Base-by-base conservation (phyloP, 2,329 filamentous ascomycete species). In the Alternaria conjuncta region DNA sequence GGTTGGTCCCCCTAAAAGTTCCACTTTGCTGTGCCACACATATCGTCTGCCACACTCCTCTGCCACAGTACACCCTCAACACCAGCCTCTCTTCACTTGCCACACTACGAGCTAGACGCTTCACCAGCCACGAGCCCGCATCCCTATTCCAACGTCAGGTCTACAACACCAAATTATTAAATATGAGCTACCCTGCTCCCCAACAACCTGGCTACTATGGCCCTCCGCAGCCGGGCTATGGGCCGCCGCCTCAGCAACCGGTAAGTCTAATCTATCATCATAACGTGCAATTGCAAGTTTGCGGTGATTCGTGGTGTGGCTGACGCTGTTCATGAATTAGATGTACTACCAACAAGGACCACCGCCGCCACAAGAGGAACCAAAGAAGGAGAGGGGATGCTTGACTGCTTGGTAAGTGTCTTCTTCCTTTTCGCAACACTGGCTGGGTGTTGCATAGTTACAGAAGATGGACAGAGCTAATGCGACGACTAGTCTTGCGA, bases 321-420 rank as follows among this genome's bases (percentile, higher is more conserved):
- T 65, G 43, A 57, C 44, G 4, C 25, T 12, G 15, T 26, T 41
- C 6, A 9, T 25, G 13, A 12, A 7, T 3, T 51, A 79, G 76
- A 78, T 79, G 76, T 69, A 77, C 64, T 79, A 79, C 61, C 67
- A 71, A 15, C 74, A 72, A 32, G 72, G 62, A 3, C 74, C 74
- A 5, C 74, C 72, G 12, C 71, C 72, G 23, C 66, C 66, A n/a
- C 67, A 69, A 30, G 66, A 66, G 18, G 65, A 74, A 18, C 57
- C 70, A 21, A 74, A 78, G 69, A 78, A 79, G 55, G 75, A 78
- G 32, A 60, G 75, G 6, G 76, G 76, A 12, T 78, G 76, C 57
- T 58, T 79, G 64, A 65, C 68, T 28, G 72, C 73, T 53, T 79
- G 75, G 75, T 77, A 57, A 71, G 75, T 70, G 12, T 13, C 28